Evolutionary conservation across 306 rosid species (phyloP).

Genomic region (Notholithocarpus densiflorus): DNA sequence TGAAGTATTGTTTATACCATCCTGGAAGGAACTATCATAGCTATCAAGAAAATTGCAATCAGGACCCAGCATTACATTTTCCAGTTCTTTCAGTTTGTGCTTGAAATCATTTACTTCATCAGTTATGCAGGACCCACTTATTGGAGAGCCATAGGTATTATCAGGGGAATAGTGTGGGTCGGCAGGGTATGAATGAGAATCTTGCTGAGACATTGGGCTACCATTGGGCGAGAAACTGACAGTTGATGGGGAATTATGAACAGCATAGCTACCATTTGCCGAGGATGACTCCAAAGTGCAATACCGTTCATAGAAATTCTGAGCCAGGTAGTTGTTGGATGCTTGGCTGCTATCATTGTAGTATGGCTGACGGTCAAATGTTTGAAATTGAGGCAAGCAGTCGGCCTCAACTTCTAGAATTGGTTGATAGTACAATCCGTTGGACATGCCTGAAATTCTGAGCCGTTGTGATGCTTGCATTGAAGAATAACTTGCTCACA

Average conservation of each 20-base stretch:
- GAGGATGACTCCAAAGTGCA: conserved; percentile 91
- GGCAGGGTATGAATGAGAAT: conserved; percentile 50
- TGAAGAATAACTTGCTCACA: conserved; percentile 16
- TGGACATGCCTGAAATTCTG: conserved; percentile 57
- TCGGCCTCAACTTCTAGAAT: conserved; percentile 58
- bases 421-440: conserved; percentile 51
- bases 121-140: conserved; percentile 75
- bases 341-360: conserved; percentile 48
- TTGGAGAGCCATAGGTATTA: conserved; percentile 60
- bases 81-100: conserved; percentile 81
- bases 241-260: conserved; percentile 58
- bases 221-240: conserved; percentile 68
- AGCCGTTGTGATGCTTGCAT: conserved; percentile 82
- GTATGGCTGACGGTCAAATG: conserved; percentile 41
- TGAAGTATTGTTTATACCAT: conserved; percentile 33
- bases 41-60: conserved; percentile 57
- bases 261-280: conserved; percentile 32
- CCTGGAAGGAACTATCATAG: conserved; percentile 44
- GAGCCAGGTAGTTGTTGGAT: conserved; percentile 29
- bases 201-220: conserved; percentile 71
- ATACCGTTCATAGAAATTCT: conserved; percentile 41
- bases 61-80: conserved; percentile 87
- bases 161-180: conserved; percentile 60
- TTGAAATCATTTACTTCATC: conserved; percentile 60
- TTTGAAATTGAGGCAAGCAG: conserved; percentile 58